Conservation (phyloP, 306 rosid species). For the Cicer chorassanicum region DNA sequence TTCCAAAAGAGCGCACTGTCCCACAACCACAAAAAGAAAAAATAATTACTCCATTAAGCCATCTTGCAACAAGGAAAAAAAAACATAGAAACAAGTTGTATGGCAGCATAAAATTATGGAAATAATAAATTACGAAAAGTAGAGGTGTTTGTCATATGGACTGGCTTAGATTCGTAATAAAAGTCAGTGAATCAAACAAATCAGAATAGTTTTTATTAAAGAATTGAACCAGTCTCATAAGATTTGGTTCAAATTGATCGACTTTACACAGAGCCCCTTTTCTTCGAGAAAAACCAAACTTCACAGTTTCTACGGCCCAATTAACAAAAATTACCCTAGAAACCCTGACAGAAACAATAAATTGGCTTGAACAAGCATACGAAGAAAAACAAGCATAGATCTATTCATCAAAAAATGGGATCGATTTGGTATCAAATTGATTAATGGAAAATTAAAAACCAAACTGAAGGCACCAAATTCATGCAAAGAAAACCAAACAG, state of each 20-base stretch:
- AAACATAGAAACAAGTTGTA: neutral
- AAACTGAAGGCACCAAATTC: constrained; percentile 18
- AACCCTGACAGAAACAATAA: neutral
- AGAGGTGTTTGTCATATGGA: neutral
- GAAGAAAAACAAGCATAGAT: constrained; percentile 13
- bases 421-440: neutral
- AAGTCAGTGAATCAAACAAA: constrained; percentile 9
- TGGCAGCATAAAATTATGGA: neutral
- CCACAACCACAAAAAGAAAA: constrained; percentile 31
- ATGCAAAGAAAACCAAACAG: neutral
- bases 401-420: neutral
- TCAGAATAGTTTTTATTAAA: neutral
- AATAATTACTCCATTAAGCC: constrained; percentile 34
- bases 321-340: neutral
- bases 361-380: neutral
- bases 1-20: constrained; percentile 93
- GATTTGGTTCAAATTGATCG: neutral
- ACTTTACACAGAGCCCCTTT: too few species aligned
- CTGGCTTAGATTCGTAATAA: neutral
- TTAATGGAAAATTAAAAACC: constrained; percentile 17
- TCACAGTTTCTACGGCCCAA: constrained; percentile 1
- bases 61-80: constrained; percentile 2
- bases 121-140: constrained; percentile 4
- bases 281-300: neutral
- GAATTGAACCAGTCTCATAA: neutral